Evolutionary conservation across 345 rosid genomes (phyloP).

Genomic region (Dipteronia sinensis): DNA sequence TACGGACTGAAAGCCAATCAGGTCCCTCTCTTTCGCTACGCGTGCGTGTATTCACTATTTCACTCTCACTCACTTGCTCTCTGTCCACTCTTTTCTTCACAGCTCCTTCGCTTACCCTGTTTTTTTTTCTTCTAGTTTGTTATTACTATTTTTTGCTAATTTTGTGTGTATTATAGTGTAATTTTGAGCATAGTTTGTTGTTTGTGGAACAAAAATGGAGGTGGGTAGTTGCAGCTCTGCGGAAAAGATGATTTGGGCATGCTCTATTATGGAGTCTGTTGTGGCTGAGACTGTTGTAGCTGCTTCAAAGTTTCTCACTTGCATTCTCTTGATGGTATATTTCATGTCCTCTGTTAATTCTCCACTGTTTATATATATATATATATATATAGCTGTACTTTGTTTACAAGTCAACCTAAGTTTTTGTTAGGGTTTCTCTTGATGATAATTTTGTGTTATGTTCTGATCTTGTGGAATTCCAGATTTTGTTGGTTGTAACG

Average conservation of each 20-base stretch:
- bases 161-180: constrained; percentile 21
- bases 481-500: constrained; percentile 8
- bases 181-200: constrained; percentile 16
- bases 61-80: not conserved
- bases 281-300: constrained; percentile 40
- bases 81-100: not conserved
- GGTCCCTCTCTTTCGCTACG: constrained; percentile 19
- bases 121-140: not conserved
- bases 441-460: not conserved
- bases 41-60: not conserved
- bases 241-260: constrained; percentile 35
- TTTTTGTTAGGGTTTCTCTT: constrained; percentile 4
- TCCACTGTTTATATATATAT: not conserved
- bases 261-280: constrained; percentile 34
- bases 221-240: constrained; percentile 33
- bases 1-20: constrained; percentile 27
- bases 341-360: not conserved
- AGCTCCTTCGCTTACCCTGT: too few relatives aligned
- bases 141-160: not conserved
- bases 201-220: constrained; percentile 40
- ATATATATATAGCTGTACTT: not conserved
- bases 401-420: not conserved
- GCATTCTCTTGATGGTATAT: constrained; percentile 48
- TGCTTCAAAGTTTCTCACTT: constrained; percentile 47
- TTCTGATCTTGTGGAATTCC: not conserved